Base-by-base conservation (phyloP, 2,329 filamentous ascomycete species). In the Metarhizium sp. region DNA sequence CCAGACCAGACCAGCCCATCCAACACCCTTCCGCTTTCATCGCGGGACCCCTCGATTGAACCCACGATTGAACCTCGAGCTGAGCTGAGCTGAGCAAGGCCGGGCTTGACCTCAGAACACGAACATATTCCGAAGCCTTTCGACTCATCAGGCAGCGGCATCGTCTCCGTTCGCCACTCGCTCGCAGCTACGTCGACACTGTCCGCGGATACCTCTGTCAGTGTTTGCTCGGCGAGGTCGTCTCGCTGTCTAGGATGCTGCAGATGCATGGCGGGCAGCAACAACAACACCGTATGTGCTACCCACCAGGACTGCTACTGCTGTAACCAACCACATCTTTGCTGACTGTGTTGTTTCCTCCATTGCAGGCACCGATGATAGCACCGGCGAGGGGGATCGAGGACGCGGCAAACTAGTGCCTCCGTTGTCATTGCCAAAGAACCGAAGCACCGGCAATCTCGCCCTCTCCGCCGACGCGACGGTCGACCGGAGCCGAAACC, bases 391-490 rank as follows among this genome's bases (percentile, higher is more conserved):
- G 55, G 66, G 67, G 56, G 66, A 70, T 65, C 71, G 71, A 64
- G 76, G 72, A 56, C 71, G 75, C 59, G 72, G 66, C 63, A 75
- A 75, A 65, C 72, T 78, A 58, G 64, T 72, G 54, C 70, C 75
- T 46, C 69, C 75, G 50, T 67, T 81, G 56, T 74, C 77, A 58
- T 72, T 86, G 55, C 81, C 82, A 56, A 86, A 85, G 70, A 86
- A 85, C 67, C 76, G 79, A 63, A 85, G 82, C 67, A 85, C 82
- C n/a, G 78, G 81, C 53, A 85, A 85, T 64, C 74, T 86, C 57
- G 71, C 75, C 56, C 67, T 78, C 60, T 67, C 73, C 60, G 67
- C 68, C 59, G 77, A 80, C 58, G 70, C 64, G n/a, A 53, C 58
- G 30, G 71, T 80, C 52, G 82, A 85, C 61, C 82, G 79, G 60